phyloP scores from a whole-genome alignment of 2,329 filamentous ascomycete species.

The Diaporthe ilicicola region DNA sequence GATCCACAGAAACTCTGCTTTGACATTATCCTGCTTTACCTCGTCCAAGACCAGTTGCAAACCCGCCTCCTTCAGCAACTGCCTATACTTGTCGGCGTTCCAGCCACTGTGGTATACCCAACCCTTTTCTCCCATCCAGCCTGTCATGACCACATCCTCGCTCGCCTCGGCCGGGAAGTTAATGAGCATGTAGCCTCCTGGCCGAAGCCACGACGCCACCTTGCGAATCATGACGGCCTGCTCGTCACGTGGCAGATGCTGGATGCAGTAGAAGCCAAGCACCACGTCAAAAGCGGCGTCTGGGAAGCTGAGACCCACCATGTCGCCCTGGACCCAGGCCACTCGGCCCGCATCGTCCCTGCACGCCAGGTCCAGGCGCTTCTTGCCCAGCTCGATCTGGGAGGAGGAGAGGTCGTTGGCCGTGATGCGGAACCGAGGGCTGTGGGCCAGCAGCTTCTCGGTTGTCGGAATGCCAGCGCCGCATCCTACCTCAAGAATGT shows the following conservation, averaged over 20 bases:
- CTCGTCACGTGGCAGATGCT: constrained; percentile 62
- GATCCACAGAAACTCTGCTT: constrained; percentile 50
- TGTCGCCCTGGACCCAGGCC: neutral
- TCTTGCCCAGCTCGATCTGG: constrained; percentile 46
- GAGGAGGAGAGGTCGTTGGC: constrained; percentile 52
- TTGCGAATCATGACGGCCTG: constrained; percentile 55
- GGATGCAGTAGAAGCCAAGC: constrained; percentile 61
- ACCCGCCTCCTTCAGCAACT: constrained; percentile 42
- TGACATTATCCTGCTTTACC: constrained; percentile 42
- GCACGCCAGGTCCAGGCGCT: constrained; percentile 35
- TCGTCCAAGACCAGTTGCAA: constrained; percentile 45
- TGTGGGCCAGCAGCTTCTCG: constrained; percentile 41
- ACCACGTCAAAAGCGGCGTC: constrained; percentile 54
- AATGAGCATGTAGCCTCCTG: constrained; percentile 58
- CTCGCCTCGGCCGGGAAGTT: constrained; percentile 52
- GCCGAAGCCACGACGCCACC: constrained; percentile 58
- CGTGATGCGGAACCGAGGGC: constrained; percentile 35
- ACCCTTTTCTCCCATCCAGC: constrained; percentile 49
- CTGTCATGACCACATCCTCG: constrained; percentile 42
- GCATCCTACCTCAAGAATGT: constrained; percentile 53
- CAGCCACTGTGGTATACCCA: constrained; percentile 56
- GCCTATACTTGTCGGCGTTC: constrained; percentile 46
- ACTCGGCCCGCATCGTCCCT: neutral
- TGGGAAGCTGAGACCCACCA: constrained; percentile 41
- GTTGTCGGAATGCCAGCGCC: constrained; percentile 50